Percentiles rank a stretch among this genome's conserved stretches.
Conservation (phyloP, 768 basidiomycete species). For the Collybiopsis luxurians region DNA sequence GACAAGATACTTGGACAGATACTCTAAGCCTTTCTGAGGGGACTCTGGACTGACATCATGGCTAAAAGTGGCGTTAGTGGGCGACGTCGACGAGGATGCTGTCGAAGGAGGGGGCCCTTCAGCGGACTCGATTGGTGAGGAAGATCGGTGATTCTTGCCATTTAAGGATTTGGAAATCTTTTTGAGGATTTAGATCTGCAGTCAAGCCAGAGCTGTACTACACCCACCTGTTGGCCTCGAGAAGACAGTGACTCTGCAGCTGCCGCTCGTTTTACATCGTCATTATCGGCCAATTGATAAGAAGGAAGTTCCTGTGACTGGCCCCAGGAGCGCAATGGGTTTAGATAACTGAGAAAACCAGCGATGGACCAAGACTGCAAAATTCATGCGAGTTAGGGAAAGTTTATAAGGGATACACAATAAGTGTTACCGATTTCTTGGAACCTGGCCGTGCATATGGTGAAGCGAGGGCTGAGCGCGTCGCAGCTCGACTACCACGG, state of each 20-base stretch:
- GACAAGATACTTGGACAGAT: neutral
- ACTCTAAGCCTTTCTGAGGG: slow-evolving; percentile 19
- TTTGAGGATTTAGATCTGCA: neutral
- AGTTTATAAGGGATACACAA: slow-evolving; percentile 1
- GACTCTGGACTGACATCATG: neutral
- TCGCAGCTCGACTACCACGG: slow-evolving; percentile 36
- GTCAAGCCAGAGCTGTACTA: neutral
- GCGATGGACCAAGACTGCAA: slow-evolving; percentile 50
- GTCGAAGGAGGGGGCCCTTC: neutral
- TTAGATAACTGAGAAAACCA: slow-evolving; percentile 47
- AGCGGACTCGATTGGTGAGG: neutral
- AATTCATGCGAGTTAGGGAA: slow-evolving; percentile 13
- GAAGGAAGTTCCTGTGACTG: slow-evolving; percentile 17
- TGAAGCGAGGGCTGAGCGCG: slow-evolving; percentile 36
- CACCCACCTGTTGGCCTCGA: slow-evolving; percentile 25
- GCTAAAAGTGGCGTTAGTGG: slow-evolving; percentile 1
- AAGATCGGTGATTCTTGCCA: neutral
- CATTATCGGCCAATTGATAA: slow-evolving; percentile 2
- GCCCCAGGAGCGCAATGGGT: slow-evolving; percentile 39
- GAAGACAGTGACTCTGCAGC: slow-evolving; percentile 22
- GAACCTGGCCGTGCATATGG: slow-evolving; percentile 51
- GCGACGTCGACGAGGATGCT: neutral
- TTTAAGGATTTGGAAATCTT: neutral
- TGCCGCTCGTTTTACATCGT: slow-evolving; percentile 6
- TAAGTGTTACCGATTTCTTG: slow-evolving; percentile 46